phyloP scores from a whole-genome alignment of 2,329 filamentous ascomycete species.

The Venturia asperata region DNA sequence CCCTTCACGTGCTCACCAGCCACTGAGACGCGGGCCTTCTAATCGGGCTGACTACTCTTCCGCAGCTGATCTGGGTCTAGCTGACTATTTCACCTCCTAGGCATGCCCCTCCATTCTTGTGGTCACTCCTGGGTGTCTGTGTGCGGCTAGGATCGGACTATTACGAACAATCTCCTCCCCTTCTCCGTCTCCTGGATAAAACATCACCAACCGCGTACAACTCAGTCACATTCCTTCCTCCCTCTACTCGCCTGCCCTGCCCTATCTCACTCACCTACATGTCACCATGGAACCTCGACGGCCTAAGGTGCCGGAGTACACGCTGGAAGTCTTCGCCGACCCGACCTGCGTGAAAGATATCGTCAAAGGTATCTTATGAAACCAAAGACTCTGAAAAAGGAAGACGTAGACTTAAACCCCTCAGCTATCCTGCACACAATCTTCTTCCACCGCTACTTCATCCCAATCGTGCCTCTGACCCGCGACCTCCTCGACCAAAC shows the following conservation, averaged over 20 bases:
- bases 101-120: not conserved
- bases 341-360: slow-evolving; percentile 84
- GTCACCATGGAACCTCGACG: slow-evolving; percentile 21
- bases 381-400: slow-evolving; percentile 2
- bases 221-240: not conserved
- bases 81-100: not conserved
- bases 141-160: not conserved
- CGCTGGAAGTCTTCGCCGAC: slow-evolving; percentile 89
- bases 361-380: slow-evolving; percentile 61
- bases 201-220: not conserved
- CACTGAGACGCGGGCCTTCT: not conserved
- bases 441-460: slow-evolving; percentile 98
- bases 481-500: slow-evolving; percentile 87
- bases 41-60: not conserved
- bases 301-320: slow-evolving; percentile 62
- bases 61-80: not conserved
- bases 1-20: slow-evolving; percentile 9
- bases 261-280: slow-evolving; percentile 2
- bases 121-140: not conserved
- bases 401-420: slow-evolving; percentile 6
- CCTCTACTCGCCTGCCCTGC: not conserved
- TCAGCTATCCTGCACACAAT: slow-evolving; percentile 89
- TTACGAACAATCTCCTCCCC: slow-evolving; percentile 1
- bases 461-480: slow-evolving; percentile 70
- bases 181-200: not conserved